Evolutionary conservation across 768 basidiomycete genomes (phyloP), one percentile per base, ranked within the genome.

Genomic region (Amanita phalloides): DNA sequence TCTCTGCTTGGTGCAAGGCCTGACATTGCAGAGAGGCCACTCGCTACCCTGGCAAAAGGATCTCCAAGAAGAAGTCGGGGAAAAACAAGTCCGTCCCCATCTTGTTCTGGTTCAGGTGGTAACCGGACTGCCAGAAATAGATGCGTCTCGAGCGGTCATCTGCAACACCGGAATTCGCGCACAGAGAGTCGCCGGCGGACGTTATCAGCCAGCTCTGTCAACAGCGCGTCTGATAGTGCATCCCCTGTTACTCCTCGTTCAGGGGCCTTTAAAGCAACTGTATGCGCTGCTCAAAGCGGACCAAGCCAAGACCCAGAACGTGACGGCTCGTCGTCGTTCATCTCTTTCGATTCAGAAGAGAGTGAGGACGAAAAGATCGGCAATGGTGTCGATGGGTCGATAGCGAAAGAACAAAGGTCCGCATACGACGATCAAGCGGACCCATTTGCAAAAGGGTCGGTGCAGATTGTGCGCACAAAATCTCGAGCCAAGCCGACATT

Each of bases 381-480:
- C 3, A 48, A 48, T 10, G 45, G 42, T 11, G 14, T 17, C 6
- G 37, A 23, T n/a, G 11, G 35, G 13, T 20, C 3, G 8, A 17
- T 6, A 21, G 30, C 7, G 21, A 13, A n/a, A 7, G 20, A 20
- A 32, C 21, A 10, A 20, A 3, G 20, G 10, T 4, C 32, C 32
- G 5, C 13, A 23, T 51, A 30, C 17, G 50, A 45, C 7, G 50
- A 51, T 2, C 6, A 43, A n/a, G 13, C 39, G 11, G 53, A 53
- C 28, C 53, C 53, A 1, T 53, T 53, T 30, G 53, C 53, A 33
- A 53, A 53, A 48, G 53, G 46, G 4, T 53, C 53, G 23, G 46
- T 53, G 8, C 53, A 53, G 23, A 48, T 53, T 25, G 38, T 53
- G n/a, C 51, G 43, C 43, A 52, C 20, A 10, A 52, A 52, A 13